These are phyloP conservation scores for Creolimax fragrantissima DNA, from an alignment of 78 protist species.

Conservation along the genomic window DNA sequence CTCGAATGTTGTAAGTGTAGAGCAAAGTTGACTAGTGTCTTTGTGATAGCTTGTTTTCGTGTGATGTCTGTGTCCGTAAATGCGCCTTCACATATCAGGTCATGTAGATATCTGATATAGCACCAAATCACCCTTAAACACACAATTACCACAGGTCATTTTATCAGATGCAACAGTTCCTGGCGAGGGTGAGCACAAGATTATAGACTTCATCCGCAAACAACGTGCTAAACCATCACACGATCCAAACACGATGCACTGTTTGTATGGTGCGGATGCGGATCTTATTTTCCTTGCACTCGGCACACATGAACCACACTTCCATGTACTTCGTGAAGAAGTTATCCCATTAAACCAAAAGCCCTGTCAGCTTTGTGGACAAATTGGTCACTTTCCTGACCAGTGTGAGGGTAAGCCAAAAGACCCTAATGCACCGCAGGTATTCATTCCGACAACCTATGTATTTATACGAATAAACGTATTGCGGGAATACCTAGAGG, in stretches of 20 bases:
- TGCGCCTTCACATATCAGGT: neutral
- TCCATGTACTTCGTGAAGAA: slow-evolving; percentile 83
- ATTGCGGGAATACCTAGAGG: slow-evolving; percentile 56
- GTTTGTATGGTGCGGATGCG: slow-evolving; percentile 89
- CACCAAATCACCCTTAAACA: neutral
- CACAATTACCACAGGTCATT: slow-evolving; percentile 42
- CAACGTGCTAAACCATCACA: slow-evolving; percentile 64
- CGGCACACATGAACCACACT: slow-evolving; percentile 97
- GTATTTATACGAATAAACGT: slow-evolving; percentile 43
- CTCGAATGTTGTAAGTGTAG: too few species aligned
- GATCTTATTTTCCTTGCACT: slow-evolving; percentile 96
- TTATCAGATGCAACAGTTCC: slow-evolving; percentile 80
- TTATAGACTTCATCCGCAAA: slow-evolving; percentile 89
- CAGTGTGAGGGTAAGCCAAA: neutral
- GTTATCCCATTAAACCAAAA: neutral
- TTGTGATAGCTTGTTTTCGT: too few species aligned
- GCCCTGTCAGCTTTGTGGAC: slow-evolving; percentile 9
- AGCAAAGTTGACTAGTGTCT: too few species aligned
- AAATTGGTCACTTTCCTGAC: neutral
- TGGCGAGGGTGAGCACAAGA: slow-evolving; percentile 99
- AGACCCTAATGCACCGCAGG: neutral
- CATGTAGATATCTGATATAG: neutral
- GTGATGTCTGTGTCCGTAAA: neutral
- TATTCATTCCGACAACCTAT: slow-evolving; percentile 17
- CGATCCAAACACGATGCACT: slow-evolving; percentile 71